phyloP scores from a whole-genome alignment of 2,329 filamentous ascomycete species.

The Alternaria dauci region DNA sequence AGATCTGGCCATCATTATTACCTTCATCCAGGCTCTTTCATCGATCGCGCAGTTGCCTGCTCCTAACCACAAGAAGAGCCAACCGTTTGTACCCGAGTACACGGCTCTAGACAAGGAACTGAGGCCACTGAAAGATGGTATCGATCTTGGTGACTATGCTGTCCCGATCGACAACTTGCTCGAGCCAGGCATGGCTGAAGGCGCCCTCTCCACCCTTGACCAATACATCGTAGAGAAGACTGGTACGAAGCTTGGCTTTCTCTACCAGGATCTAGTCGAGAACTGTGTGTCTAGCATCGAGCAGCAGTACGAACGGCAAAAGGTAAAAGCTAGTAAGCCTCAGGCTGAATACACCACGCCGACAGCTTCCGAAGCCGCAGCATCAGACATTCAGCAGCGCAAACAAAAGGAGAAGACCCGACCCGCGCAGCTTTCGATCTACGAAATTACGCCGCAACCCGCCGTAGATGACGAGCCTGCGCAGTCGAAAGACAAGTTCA shows the following conservation, averaged over 20 bases:
- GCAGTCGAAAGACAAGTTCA: conserved; percentile 29
- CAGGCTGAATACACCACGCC: neutral
- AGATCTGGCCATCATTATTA: conserved; percentile 51
- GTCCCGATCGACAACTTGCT: conserved; percentile 56
- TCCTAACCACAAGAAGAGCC: conserved; percentile 50
- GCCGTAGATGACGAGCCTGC: neutral
- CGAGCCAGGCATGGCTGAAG: conserved; percentile 51
- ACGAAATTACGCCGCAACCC: neutral
- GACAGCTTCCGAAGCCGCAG: neutral
- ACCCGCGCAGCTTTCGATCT: neutral
- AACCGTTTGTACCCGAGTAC: conserved; percentile 47
- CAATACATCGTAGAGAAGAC: conserved; percentile 50
- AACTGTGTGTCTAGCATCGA: neutral
- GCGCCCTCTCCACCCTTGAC: conserved; percentile 51
- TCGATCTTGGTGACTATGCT: conserved; percentile 43
- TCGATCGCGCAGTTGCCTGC: conserved; percentile 49
- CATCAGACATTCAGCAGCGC: neutral
- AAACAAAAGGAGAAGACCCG: conserved; percentile 10
- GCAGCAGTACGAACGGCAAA: conserved; percentile 2
- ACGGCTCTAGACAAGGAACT: conserved; percentile 52
- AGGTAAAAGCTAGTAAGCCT: neutral
- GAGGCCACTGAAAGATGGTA: conserved; percentile 43
- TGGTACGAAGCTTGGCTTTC: conserved; percentile 7
- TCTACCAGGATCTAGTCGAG: conserved; percentile 5
- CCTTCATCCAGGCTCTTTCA: conserved; percentile 54